Evolutionary conservation across 106 monocot species (phyloP), one percentile per base, ranked within the genome.

Genomic region (Triglochin maritima): DNA sequence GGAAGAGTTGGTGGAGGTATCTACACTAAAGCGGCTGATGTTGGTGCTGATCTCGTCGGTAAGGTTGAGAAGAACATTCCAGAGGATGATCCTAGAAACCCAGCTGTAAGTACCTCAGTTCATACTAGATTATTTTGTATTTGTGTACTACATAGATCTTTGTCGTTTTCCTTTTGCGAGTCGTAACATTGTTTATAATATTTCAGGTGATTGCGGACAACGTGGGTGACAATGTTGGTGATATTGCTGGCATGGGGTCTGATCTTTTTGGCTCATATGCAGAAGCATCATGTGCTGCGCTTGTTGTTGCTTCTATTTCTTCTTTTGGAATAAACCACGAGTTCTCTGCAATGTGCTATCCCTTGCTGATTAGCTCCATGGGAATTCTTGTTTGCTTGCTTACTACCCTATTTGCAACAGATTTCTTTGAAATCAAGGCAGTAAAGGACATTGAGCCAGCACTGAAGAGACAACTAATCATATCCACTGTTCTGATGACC

Each of bases 161-260:
- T 46, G 47, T 64, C 14, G 13, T 46, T 13, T 12, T 64, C 46
- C 15, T n/a, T 14, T 43, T 49, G n/a, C 48, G 42, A 3, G 17
- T 4, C 49, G 2, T 57, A 12, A 6, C 5, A 56, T 57, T 56
- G 29, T 11, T 58, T 49, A 17, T 44, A 9, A 53, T 10, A 15
- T 43, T 67, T 12, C 67, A 74, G 74, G 74, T 74, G 48, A 74
- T 74, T 67, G 74, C 74, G 9, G 74, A 74, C 41, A 74, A 74
- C 13, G 74, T 74, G 59, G 74, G 74, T 51, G 74, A 74, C 45
- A 74, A 74, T 60, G 74, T 74, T 67, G 74, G 74, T 41, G 74
- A 74, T 67, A 74, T 74, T 67, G 74, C 74, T 9, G 74, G 74
- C 14, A 74, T 74, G 74, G 74, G 74, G 14, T 74, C 74, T 60